Conservation (phyloP, 2,329 filamentous ascomycete species). For the Aspergillus nomiae region DNA sequence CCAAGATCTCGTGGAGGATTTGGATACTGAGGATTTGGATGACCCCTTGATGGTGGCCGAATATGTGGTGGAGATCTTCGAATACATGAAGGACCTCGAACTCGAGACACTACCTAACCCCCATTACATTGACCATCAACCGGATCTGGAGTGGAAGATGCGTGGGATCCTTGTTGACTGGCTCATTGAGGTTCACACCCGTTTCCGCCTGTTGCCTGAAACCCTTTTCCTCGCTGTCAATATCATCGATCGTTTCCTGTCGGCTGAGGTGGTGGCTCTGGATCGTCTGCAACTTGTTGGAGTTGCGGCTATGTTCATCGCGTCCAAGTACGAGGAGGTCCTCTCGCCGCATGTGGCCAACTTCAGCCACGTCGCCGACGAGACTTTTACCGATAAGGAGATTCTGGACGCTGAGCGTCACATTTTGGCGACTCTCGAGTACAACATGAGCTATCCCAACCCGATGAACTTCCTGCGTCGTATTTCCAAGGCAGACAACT, state of each 20-base stretch:
- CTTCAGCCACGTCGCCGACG: constrained; percentile 95
- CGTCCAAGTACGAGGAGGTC: constrained; percentile 98
- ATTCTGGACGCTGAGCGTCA: constrained; percentile 97
- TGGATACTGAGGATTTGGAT: constrained; percentile 85
- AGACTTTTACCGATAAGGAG: constrained; percentile 92
- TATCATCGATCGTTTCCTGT: constrained; percentile 97
- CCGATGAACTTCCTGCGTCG: constrained; percentile 99
- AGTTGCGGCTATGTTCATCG: constrained; percentile 99
- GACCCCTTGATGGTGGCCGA: constrained; percentile 98
- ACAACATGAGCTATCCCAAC: constrained; percentile 97
- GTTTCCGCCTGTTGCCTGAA: constrained; percentile 92
- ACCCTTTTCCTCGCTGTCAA: constrained; percentile 97
- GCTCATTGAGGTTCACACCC: constrained; percentile 97
- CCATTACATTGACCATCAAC: constrained; percentile 92
- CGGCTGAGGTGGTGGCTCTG: constrained; percentile 90
- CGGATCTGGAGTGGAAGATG: constrained; percentile 97
- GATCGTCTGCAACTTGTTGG: constrained; percentile 95
- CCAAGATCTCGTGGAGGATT: constrained; percentile 51
- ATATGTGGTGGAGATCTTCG: constrained; percentile 96
- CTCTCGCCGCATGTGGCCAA: constrained; percentile 95
- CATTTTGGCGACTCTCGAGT: constrained; percentile 86
- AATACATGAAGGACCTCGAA: constrained; percentile 89
- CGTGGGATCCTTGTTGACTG: constrained; percentile 96
- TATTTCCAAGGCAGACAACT: constrained; percentile 98
- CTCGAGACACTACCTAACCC: constrained; percentile 80